phyloP scores from a whole-genome alignment of 164 flowering plant species.

The Aristolochia californica region DNA sequence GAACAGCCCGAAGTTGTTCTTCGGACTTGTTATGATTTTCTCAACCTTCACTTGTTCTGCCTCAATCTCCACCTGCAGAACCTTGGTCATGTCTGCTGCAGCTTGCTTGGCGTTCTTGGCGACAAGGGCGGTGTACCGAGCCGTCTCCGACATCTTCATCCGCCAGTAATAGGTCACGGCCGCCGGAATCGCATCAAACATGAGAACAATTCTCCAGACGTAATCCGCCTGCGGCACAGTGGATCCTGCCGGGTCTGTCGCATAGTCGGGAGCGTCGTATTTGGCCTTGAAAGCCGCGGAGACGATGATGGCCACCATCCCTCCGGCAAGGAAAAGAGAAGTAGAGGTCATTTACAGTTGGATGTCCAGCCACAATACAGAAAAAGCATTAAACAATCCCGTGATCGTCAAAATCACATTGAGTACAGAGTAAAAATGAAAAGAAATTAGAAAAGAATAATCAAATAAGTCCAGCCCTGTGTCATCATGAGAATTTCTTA shows the following conservation, averaged over 20 bases:
- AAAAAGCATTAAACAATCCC: too few species aligned
- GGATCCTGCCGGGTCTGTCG: neutral
- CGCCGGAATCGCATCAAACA: slow-evolving; percentile 18
- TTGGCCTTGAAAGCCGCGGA: slow-evolving; percentile 8
- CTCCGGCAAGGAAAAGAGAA: slow-evolving; percentile 10
- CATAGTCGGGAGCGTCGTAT: slow-evolving; percentile 2
- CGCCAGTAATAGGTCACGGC: slow-evolving; percentile 57
- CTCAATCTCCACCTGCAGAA: slow-evolving; percentile 22
- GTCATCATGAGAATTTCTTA: too few species aligned
- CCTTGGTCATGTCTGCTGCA: slow-evolving; percentile 33
- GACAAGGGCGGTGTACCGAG: slow-evolving; percentile 52
- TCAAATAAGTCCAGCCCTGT: too few species aligned
- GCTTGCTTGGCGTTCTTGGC: slow-evolving; percentile 45
- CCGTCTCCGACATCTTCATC: slow-evolving; percentile 64
- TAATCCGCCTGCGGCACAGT: slow-evolving; percentile 8
- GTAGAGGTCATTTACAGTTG: too few species aligned
- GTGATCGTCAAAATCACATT: too few species aligned
- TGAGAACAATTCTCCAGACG: slow-evolving; percentile 10
- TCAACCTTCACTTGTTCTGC: slow-evolving; percentile 22
- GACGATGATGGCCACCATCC: slow-evolving; percentile 9
- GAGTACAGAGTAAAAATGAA: too few species aligned
- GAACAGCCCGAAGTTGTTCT: slow-evolving; percentile 7
- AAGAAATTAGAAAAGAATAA: too few species aligned
- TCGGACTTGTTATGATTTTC: neutral
- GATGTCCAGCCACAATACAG: too few species aligned